Base-by-base conservation (phyloP, 768 basidiomycete genomes). In the Kwoniella sp. region DNA sequence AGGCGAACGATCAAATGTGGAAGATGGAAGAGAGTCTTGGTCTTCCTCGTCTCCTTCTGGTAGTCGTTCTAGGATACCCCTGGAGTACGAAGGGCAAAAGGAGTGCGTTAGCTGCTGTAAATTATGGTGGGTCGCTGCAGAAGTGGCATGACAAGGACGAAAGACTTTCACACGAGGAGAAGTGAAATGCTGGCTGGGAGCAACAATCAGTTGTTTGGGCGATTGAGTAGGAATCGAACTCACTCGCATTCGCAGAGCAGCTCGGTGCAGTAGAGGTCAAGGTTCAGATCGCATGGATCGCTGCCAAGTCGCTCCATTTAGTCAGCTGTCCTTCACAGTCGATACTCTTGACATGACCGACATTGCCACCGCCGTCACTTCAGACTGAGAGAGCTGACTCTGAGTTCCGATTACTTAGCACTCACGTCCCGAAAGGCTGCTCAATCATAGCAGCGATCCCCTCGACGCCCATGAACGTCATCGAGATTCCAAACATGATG, bases 401-500 rank as follows among this genome's bases (percentile, higher is more conserved):
- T 50, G 17, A 50, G 5, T n/a, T n/a, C n/a, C n/a, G n/a, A n/a
- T n/a, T n/a, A n/a, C 26, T 23, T 11, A n/a, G 83, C 72, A 90
- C 90, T 90, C 30, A 93, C 63, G 82, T 83, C 48, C 92, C 93
- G 71, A 96, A 96, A 0, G 94, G 94, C 88, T 90, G 90, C 80
- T 96, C 93, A 70, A 95, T 92, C 80, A 92, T 88, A 66, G 94
- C 89, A 0, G 94, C 93, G 69, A 96, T 97, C 4, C 92, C 93
- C 83, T 96, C 93, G 57, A 97, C 66, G 56, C 77, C 73, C 72
- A 73, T 74, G 15, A 71, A 69, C 11, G 69, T 75, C 52, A 73
- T 69, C 7, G 68, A 90, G 86, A 23, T 67, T 26, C 65, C 58
- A 12, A 91, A 92, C 22, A 92, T 87, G 26, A 93, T 84, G n/a